Conservation (phyloP, 2,329 filamentous ascomycete genomes). For the Fusarium goolgardi region DNA sequence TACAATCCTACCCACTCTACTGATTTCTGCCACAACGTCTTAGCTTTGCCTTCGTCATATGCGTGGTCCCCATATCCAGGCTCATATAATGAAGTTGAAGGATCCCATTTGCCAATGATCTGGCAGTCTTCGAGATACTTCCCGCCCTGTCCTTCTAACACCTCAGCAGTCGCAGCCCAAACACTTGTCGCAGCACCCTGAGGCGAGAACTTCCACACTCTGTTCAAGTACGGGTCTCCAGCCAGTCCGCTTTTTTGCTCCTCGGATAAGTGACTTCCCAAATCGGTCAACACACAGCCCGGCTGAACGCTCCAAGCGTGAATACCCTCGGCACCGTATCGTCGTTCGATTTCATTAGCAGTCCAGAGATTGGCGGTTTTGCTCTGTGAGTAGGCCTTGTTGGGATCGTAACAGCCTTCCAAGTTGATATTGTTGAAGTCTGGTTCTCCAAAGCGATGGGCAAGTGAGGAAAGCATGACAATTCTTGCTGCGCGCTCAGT, state of each 20-base stretch:
- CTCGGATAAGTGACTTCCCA: not conserved
- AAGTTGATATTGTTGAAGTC: constrained; percentile 11
- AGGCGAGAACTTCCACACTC: not conserved
- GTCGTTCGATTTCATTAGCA: constrained; percentile 7
- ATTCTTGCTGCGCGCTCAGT: not conserved
- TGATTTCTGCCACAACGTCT: not conserved
- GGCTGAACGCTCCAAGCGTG: constrained; percentile 16
- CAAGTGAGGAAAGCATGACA: not conserved
- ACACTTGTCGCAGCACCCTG: constrained; percentile 15
- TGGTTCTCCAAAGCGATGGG: constrained; percentile 11
- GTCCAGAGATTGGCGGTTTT: constrained; percentile 22
- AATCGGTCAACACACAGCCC: not conserved
- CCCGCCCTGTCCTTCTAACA: constrained; percentile 3
- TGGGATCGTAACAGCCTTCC: constrained; percentile 7
- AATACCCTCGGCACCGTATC: not conserved
- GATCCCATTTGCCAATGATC: constrained; percentile 4
- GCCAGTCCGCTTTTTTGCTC: not conserved
- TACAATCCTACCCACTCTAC: not conserved
- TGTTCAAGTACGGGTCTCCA: constrained; percentile 5
- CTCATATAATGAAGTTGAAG: not conserved
- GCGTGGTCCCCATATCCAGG: constrained; percentile 8
- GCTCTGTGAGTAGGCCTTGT: not conserved
- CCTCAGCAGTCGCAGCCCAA: constrained; percentile 3
- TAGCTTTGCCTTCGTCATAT: not conserved
- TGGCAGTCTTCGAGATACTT: constrained; percentile 20